phyloP scores from a whole-genome alignment of 2,329 filamentous ascomycete species.

The Beauveria rudraprayagi region DNA sequence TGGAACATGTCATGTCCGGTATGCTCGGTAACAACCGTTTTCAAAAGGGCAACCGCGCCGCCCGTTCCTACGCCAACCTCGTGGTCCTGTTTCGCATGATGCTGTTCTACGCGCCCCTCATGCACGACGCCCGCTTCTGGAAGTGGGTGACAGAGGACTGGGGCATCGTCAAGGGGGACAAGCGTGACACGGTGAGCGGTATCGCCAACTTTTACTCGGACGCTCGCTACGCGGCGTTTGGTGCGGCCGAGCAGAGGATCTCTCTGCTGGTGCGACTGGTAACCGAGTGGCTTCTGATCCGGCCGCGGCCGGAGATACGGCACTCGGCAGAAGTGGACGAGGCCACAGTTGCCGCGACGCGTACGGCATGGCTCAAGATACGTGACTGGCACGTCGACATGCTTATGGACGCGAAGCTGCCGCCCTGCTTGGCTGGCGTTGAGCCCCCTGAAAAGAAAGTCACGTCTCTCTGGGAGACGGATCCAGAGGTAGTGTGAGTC shows the following conservation, averaged over 20 bases:
- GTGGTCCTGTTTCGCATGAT: slow-evolving; percentile 8
- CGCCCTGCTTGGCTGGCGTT: background rate
- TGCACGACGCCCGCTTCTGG: background rate
- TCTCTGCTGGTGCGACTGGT: slow-evolving; percentile 7
- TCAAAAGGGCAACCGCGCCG: background rate
- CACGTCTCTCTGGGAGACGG: slow-evolving; percentile 1
- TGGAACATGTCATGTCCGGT: background rate
- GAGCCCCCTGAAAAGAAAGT: background rate
- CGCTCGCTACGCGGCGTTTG: background rate
- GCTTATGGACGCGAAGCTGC: slow-evolving; percentile 7
- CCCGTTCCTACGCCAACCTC: slow-evolving; percentile 1
- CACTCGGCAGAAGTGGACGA: background rate
- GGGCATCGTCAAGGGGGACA: background rate
- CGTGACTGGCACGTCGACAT: slow-evolving; percentile 8
- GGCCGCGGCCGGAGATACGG: background rate
- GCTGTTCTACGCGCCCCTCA: background rate
- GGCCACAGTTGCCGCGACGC: background rate
- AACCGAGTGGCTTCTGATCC: slow-evolving; percentile 1
- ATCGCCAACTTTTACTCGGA: background rate
- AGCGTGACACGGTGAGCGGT: background rate
- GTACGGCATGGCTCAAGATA: background rate
- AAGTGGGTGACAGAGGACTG: slow-evolving; percentile 2
- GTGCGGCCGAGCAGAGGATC: background rate
- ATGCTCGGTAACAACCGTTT: background rate
- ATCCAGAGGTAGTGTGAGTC: background rate